Base-by-base conservation (phyloP, 352 stramenopile species). In the Pythium aristosporum region DNA sequence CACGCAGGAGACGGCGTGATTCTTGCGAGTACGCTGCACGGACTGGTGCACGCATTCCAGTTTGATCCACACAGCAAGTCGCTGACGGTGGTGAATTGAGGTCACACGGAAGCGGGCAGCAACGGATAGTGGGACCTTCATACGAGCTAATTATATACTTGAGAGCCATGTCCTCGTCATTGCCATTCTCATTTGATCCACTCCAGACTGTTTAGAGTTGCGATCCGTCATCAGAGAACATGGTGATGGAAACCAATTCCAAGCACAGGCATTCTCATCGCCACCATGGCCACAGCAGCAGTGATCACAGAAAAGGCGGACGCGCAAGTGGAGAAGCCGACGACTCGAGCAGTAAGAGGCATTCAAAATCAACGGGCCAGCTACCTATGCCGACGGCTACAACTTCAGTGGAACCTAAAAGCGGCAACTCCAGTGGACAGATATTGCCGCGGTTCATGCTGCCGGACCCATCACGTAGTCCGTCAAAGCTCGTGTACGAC, bases 11-110 rank as follows among this genome's bases (percentile, higher is more conserved):
- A 52, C 30, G 54, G 41, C 11, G 76, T 67, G 5, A 49, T 91
- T 15, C 65, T 92, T 46, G 73, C 83, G 11, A 87, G 76, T 46
- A 90, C 83, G 1, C 83, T 92, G 43, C 57, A 71, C 30, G 83
- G 79, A 0, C 64, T 68, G 9, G 60, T 92, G 10, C 70, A 85
- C 48, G 70, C 70, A 20, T 85, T 87, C 34, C 66, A 58, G 7
- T 72, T 87, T 67, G 59, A 73, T 50, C 44, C 55, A 54, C 42
- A 59, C 9, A 32, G 28, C 12, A n/a, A 44, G 12, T 51, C 61
- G 18, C 57, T 67, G 21, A 18, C 23, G 28, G 16, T 62, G 6
- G 10, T 63, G n/a, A 52, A 56, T 20, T 55, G 46, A 63, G 12
- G 21, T 16, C 23, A 41, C 48, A 30, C 4, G 3, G 21, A 50